Percentiles rank a stretch among this genome's conserved stretches.
Evolutionary conservation across 2,329 filamentous ascomycete species (phyloP).

Genomic region (Aureobasidium sp.): DNA sequence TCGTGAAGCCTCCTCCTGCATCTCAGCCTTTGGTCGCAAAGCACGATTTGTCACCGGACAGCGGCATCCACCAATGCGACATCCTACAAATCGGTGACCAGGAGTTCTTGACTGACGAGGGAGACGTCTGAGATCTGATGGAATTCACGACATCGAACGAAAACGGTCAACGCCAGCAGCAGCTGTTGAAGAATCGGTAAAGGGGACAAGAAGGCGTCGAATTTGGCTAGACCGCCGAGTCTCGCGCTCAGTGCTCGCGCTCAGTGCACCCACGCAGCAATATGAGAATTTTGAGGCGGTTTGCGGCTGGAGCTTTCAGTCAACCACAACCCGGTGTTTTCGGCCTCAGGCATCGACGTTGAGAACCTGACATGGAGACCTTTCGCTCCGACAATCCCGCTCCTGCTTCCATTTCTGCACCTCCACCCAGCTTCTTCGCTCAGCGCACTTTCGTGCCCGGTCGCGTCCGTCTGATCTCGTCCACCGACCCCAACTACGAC

Average conservation of each 20-base stretch:
- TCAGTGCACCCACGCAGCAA: not conserved
- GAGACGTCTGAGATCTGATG: too few species aligned
- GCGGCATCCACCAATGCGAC: too few species aligned
- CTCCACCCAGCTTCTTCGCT: not conserved
- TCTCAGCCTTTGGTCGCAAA: too few species aligned
- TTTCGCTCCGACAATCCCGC: too few species aligned
- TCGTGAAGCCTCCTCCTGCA: too few species aligned
- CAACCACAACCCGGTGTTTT: not conserved
- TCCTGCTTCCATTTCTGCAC: not conserved
- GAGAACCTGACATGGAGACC: not conserved
- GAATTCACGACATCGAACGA: too few species aligned
- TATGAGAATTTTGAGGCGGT: not conserved
- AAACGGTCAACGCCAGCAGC: too few species aligned
- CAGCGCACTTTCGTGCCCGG: not conserved
- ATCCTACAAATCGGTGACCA: too few species aligned
- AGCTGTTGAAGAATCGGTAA: not conserved
- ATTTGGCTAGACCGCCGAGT: not conserved
- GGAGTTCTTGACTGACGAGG: too few species aligned
- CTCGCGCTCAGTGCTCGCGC: constrained; percentile 4
- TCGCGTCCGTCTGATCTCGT: not conserved
- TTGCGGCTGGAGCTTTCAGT: not conserved
- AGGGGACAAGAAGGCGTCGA: not conserved
- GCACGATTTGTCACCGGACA: too few species aligned
- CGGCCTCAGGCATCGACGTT: not conserved
- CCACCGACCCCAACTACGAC: not conserved